Base-by-base conservation (phyloP, 2,329 filamentous ascomycete species). In the Alternaria arbusti region DNA sequence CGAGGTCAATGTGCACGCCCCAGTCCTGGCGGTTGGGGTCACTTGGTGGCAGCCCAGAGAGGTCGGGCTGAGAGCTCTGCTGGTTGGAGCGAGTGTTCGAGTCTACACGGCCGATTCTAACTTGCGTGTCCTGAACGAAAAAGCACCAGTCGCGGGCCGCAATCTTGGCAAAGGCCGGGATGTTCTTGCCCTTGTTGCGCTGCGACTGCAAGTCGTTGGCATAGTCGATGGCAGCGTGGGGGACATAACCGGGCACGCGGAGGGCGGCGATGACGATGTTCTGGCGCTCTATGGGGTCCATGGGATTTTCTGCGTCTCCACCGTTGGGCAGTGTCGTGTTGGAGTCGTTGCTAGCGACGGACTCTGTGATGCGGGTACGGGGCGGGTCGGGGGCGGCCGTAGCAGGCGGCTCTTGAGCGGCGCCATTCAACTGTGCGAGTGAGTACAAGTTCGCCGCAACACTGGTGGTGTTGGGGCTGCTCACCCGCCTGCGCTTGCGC, bases 61-160 rank as follows among this genome's bases (percentile, higher is more conserved):
- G 67, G 64, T 70, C 71, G 59, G 69, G 61, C 59, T 76, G 67
- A 10, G 69, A 78, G 73, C 57, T 72, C 56, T 70, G 70, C 49
- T 72, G 74, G 59, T 74, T 72, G 17, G 73, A 71, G 56, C 74
- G 77, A 50, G 67, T 61, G 5, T 65, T 65, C 9, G 75, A 72
- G 64, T 81, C 79, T 63, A 75, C 76, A 66, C 92, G 88, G 46
- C 92, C 92, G 68, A 96, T 94, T 69, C 91, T 89, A 74, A 94
- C 87, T 57, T 86, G 85, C n/a, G 93, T 85, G 66, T 90, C 89
- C 65, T 90, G 91, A 64, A 95, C 89, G 76, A 93, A 95, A 79
- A 91, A 96, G 10, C 92, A 94, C 92, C 92, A 96, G 76, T 93
- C 90, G 68, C 89, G 88, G 15, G 91, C 92, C 20, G 91, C 89